phyloP scores from a whole-genome alignment of 176 grass and related monocot genomes.

The Olyra latifolia region DNA sequence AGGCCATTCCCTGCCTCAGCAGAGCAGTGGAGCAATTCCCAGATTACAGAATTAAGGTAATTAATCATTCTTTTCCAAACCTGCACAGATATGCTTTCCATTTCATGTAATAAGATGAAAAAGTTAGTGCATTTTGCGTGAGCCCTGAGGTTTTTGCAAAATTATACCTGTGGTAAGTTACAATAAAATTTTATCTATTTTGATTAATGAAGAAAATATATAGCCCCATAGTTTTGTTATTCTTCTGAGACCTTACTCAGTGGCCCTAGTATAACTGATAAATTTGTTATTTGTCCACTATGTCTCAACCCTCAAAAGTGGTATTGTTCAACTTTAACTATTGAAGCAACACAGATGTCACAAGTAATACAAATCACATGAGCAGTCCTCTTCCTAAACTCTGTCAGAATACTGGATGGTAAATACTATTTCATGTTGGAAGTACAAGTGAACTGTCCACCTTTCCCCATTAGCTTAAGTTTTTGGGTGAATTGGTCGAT shows the following conservation, averaged over 20 bases:
- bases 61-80: neutral
- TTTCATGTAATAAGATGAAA: neutral
- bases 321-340: neutral
- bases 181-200: neutral
- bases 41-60: slow-evolving; percentile 71
- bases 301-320: neutral
- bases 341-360: neutral
- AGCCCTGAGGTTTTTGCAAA: neutral
- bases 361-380: neutral
- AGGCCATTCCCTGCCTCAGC: slow-evolving; percentile 55
- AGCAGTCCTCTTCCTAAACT: neutral
- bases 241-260: neutral
- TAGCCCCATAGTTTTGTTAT: neutral
- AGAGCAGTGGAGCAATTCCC: slow-evolving; percentile 55
- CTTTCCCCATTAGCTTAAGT: too few species aligned
- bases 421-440: too few species aligned
- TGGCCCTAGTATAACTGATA: slow-evolving; percentile 7
- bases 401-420: neutral
- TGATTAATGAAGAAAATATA: neutral
- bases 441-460: too few species aligned
- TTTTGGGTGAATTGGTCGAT: too few species aligned
- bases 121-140: neutral
- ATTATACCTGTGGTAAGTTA: neutral
- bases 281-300: neutral
- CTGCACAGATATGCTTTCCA: neutral